Conservation (phyloP, 371 early-diverging fungal species). For the Syncephalastrum monosporum region DNA sequence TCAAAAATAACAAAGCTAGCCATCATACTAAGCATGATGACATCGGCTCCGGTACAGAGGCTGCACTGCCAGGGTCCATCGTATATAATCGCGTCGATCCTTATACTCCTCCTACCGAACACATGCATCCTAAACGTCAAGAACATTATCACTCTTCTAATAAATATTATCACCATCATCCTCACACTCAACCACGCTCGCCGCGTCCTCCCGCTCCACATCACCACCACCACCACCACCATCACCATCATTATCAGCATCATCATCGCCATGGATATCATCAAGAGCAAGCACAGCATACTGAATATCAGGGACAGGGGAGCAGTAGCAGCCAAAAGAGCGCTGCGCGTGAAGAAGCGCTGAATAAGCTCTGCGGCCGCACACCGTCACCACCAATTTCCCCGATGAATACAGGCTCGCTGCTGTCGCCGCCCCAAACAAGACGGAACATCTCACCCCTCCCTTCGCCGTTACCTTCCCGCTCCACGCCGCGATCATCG, state of each 20-base stretch:
- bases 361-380: slow-evolving; percentile 12
- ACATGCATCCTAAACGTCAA: no score
- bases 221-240: slow-evolving; percentile 1
- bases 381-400: slow-evolving; percentile 4
- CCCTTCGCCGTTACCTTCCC: neutral
- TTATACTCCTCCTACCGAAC: no score
- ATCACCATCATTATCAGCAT: neutral
- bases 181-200: no score
- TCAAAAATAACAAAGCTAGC: no score
- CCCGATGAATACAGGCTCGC: neutral
- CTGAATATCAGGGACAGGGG: neutral
- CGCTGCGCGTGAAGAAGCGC: slow-evolving; percentile 10
- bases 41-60: no score
- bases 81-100: no score
- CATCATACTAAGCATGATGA: no score
- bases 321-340: neutral
- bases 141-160: no score
- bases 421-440: neutral
- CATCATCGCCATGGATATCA: slow-evolving; percentile 1
- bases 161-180: no score
- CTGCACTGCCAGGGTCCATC: no score
- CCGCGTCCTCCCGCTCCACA: no score
- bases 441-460: neutral
- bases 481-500: slow-evolving; percentile 3
- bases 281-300: neutral